Base-by-base conservation (phyloP, 2,329 filamentous ascomycete species). In the Coleophoma crateriformis region DNA sequence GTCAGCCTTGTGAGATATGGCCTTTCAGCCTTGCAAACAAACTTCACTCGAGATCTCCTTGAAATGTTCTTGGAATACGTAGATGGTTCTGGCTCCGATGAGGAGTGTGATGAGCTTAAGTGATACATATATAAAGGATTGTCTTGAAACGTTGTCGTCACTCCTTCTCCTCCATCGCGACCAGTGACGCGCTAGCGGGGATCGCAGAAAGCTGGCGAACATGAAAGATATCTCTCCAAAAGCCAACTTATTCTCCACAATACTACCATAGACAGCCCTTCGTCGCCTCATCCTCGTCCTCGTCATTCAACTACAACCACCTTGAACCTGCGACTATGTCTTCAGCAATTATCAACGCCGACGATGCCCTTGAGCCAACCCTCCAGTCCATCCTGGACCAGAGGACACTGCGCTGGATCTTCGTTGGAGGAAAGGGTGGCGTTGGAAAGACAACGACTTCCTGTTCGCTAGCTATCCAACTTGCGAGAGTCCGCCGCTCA, bases 381-480 rank as follows among this genome's bases (percentile, higher is more conserved):
- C 88, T 99, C 64, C 88, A 96, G 74, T 88, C 88, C 57, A 90
- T 99, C 66, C 83, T 99, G 63, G 90, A 95, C 75, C 94, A 99
- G 71, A 90, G 90, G 71, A 86, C 88, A 33, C 84, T 99, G 49
- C 89, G 94, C 68, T 99, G 94, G 94, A 95, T 99, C 72, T 99
- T 99, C 64, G 94, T 99, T 53, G 94, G 94, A 64, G 94, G 94
- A 59, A 99, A 99, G 74, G 94, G 94, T 64, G 94, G 94, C 67
- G 94, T 99, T 42, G 94, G 94, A 69, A 99, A 99, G 78, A 99
- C 94, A 27, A 99, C 94, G n/a, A 99, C 94, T 14, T 97, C 92
- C 7, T 99, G 94, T 74, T 96, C 92, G 10, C 87, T 99, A 57
- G 94, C 94, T 56, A 97, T 99, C 67, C 94, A 99, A 73, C 88